Conservation (phyloP, 2,329 filamentous ascomycete species). For the Lecanicillium sp. region DNA sequence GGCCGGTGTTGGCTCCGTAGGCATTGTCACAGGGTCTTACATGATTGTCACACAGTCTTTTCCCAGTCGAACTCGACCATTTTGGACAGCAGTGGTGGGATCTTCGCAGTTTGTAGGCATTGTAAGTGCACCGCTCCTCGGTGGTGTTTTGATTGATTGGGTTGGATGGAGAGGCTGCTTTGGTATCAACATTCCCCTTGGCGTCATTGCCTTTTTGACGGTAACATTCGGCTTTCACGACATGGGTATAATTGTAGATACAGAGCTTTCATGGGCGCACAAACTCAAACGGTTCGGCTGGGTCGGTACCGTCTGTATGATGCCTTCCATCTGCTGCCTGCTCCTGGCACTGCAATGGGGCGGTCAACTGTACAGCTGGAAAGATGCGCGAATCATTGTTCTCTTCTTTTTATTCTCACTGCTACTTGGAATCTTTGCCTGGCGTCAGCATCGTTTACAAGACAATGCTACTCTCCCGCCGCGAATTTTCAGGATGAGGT, state of each 20-base stretch:
- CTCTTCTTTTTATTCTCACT: slow-evolving; percentile 14
- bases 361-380: too few relatives aligned
- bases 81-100: slow-evolving; percentile 9
- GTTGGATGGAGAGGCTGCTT: slow-evolving; percentile 1
- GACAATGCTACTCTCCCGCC: slow-evolving; percentile 18
- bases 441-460: slow-evolving; percentile 15
- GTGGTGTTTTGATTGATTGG: slow-evolving; percentile 12
- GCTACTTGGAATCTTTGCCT: too few relatives aligned
- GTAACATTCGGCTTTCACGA: too few relatives aligned
- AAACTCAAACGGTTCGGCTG: too few relatives aligned
- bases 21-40: slow-evolving; percentile 41
- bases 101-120: slow-evolving; percentile 15
- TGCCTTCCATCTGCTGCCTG: too few relatives aligned
- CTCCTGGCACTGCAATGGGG: too few relatives aligned
- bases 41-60: slow-evolving; percentile 37
- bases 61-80: slow-evolving; percentile 31
- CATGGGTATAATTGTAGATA: too few relatives aligned
- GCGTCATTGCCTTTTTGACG: slow-evolving; percentile 9
- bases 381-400: neutral
- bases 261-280: too few relatives aligned
- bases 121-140: slow-evolving; percentile 19
- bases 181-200: slow-evolving; percentile 15
- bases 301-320: too few relatives aligned
- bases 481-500: slow-evolving; percentile 12
- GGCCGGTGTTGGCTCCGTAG: slow-evolving; percentile 43